Base-by-base conservation (phyloP, 140 eudicot genomes). In the Ambrosia hybrid region DNA sequence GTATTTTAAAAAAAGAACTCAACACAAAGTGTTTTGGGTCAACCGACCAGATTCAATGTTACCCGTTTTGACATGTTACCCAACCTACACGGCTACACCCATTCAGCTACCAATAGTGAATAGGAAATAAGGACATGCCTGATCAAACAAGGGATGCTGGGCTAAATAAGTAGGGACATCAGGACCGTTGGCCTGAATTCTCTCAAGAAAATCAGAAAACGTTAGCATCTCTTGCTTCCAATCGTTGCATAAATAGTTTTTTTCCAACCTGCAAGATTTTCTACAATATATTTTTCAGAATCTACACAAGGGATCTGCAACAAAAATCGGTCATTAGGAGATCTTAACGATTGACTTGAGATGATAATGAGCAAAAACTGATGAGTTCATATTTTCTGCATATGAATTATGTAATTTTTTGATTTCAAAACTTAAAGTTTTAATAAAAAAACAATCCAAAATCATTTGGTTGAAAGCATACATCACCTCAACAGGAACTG, bases 191-290 rank as follows among this genome's bases (percentile, higher is more conserved):
- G 87, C 73, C 69, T 78, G 89, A 80, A 91, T 91, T 80, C 97
- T 91, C 72, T 88, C 97, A 57, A 95, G 95, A 60, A 95, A 95
- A 74, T 95, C 92, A 16, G 99, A 86, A 59, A 95, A 88, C 46
- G 96, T 84, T 78, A 91, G 83, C 51, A 95, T 76, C 82, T 95
- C 97, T 81, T 95, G 99, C 91, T 95, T 95, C 97, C 99, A 95
- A 10, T 95, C 97, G 0, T 83, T 65, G 85, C 89, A 81, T 53
- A 95, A 75, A 71, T 95, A 95, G 87, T 91, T 95, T 73, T 73
- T 82, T 91, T 4, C 99, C 99, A 53, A 95, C 99, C 99, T 95
- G 89, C 78, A 84, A 75, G 70, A 73, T 37, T 69, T 80, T 76
- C 74, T 74, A 67, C 58, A 58, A 76, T 37, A 67, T 38, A 21